phyloP scores from a whole-genome alignment of 2,329 filamentous ascomycete genomes.

The Neospermospora avenae region DNA sequence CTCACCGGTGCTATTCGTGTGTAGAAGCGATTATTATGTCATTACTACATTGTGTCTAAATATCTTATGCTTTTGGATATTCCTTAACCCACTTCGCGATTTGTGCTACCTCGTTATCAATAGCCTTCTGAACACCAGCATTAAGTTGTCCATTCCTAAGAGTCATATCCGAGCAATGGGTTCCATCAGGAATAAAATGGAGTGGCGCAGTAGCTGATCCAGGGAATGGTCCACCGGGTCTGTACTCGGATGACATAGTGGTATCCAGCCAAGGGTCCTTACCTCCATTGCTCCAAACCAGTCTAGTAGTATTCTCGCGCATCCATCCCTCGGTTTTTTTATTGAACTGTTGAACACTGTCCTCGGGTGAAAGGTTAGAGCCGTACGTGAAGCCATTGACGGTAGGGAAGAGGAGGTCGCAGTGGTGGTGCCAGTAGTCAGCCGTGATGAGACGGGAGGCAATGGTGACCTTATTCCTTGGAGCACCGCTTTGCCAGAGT shows the following conservation, averaged over 20 bases:
- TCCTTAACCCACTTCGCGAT: constrained; percentile 53
- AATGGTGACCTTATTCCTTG: constrained; percentile 42
- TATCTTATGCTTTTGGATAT: constrained; percentile 31
- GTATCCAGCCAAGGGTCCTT: constrained; percentile 58
- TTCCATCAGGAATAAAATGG: constrained; percentile 49
- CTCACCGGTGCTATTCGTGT: background rate
- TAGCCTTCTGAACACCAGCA: constrained; percentile 45
- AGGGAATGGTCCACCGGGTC: constrained; percentile 51
- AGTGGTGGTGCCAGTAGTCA: constrained; percentile 55
- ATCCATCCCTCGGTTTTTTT: constrained; percentile 54
- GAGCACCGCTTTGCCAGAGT: constrained; percentile 55
- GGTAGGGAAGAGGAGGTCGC: constrained; percentile 52
- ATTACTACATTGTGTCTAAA: background rate
- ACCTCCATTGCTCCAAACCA: constrained; percentile 57
- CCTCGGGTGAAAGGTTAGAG: constrained; percentile 40
- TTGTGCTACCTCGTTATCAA: constrained; percentile 47
- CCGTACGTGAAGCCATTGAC: constrained; percentile 48
- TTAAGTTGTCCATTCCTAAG: constrained; percentile 46
- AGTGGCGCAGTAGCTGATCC: constrained; percentile 47
- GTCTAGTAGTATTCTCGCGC: constrained; percentile 46
- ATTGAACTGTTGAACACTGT: constrained; percentile 49
- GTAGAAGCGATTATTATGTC: background rate
- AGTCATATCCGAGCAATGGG: constrained; percentile 54
- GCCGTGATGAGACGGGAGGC: constrained; percentile 49
- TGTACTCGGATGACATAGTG: constrained; percentile 49